Evolutionary conservation across 2,329 filamentous ascomycete genomes (phyloP), one percentile per base, ranked within the genome.

Genomic region (Monosporascus sp.): DNA sequence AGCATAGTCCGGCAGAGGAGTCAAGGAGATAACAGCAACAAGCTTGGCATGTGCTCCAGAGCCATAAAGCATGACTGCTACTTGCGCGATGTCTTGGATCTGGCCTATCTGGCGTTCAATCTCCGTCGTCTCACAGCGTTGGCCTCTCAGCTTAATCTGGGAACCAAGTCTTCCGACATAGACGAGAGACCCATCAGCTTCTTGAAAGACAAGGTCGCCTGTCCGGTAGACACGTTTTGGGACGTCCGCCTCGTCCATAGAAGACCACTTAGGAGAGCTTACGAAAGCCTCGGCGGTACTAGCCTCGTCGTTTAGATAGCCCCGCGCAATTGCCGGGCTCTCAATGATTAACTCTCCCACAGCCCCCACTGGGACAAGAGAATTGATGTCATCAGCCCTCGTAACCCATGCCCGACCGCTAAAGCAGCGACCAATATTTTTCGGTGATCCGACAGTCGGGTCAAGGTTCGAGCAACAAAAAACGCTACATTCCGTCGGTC

Each of bases 131-230:
- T 75, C 82, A 55, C 78, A 67, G 53, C 77, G 61, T 52, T 73
- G 80, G 43, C 82, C 82, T 34, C 73, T 71, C 20, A 82, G 62
- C 61, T 82, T 82, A 27, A 81, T 71, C 61, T 81, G 79, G 0
- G 70, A 71, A 58, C 81, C 78, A 56, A 76, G 77, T 41, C 79
- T 68, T 50, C 77, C 77, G 50, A 76, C 56, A 49, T 69, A 74
- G 1, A 66, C 53, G 14, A 76, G 61, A 49, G 52, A 49, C 5
- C 69, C 68, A 52, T 74, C 64, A 2, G 57, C 57, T 44, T 66
- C 55, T 26, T 72, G 71, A 45, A 58, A 60, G 17, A 61, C 73
- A 11, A 75, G 63, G 55, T 76, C 73, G 27, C 73, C 73, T 4
- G 72, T 73, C 41, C 66, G 66, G 55, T 74, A 75, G 6, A 75